phyloP scores from a whole-genome alignment of 2,329 filamentous ascomycete species.

The Aotearoamyces nothofagi region DNA sequence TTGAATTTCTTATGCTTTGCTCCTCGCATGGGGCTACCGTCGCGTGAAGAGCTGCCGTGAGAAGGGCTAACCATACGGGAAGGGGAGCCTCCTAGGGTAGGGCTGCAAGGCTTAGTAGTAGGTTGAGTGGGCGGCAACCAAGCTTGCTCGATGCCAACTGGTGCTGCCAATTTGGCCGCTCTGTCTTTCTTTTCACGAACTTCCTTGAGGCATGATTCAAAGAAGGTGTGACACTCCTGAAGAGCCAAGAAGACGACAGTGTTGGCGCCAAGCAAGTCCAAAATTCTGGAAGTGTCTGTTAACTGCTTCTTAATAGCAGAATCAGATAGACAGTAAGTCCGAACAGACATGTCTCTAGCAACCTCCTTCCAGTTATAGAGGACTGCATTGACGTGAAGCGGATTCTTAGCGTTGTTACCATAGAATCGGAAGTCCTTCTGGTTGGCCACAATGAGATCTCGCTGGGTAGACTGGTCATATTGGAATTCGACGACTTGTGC shows the following conservation, averaged over 20 bases:
- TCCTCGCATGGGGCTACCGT: too few relatives aligned
- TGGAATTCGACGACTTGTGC: slow-evolving; percentile 32
- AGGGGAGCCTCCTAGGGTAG: too few relatives aligned
- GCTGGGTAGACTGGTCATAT: slow-evolving; percentile 34
- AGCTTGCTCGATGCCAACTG: not conserved
- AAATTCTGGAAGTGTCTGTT: slow-evolving; percentile 29
- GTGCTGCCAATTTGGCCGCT: not conserved
- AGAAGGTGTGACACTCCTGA: slow-evolving; percentile 13
- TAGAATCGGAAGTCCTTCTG: slow-evolving; percentile 28
- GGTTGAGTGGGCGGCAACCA: too few relatives aligned
- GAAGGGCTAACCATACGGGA: too few relatives aligned
- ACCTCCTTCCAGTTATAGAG: slow-evolving; percentile 31
- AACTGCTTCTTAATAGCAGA: slow-evolving; percentile 31
- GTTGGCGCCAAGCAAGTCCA: slow-evolving; percentile 27
- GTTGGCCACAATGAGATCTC: slow-evolving; percentile 29
- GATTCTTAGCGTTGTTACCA: slow-evolving; percentile 24
- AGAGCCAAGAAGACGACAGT: slow-evolving; percentile 14
- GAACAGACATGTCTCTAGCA: slow-evolving; percentile 28
- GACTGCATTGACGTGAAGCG: slow-evolving; percentile 23
- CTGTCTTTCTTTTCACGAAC: slow-evolving; percentile 6
- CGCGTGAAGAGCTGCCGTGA: too few relatives aligned
- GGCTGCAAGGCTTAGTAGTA: too few relatives aligned
- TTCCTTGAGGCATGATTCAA: slow-evolving; percentile 12
- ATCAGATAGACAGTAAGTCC: slow-evolving; percentile 33
- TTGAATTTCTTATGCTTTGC: too few relatives aligned